Conservation (phyloP, 192 early-diverging fungal species). For the Umbelopsis sp. region DNA sequence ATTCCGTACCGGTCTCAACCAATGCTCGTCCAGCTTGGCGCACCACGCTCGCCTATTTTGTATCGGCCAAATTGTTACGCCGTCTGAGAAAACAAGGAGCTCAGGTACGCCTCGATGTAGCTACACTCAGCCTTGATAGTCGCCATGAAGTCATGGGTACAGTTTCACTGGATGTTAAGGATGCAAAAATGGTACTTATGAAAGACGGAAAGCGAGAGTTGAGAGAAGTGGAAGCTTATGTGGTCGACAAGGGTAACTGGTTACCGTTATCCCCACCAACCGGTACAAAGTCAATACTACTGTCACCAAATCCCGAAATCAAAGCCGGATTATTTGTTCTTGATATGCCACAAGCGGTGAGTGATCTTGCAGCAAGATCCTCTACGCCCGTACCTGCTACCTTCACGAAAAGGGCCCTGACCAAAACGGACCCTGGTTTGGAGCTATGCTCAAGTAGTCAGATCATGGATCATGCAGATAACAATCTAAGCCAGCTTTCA, state of each 20-base stretch:
- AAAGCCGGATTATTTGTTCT: conserved; percentile 40
- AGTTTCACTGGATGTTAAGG: conserved; percentile 14
- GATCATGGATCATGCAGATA: conserved; percentile 14
- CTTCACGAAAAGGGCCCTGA: conserved; percentile 10
- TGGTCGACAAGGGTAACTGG: conserved; percentile 39
- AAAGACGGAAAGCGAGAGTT: conserved; percentile 23
- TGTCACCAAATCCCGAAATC: background rate
- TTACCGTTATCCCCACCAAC: background rate
- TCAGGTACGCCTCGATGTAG: conserved; percentile 18
- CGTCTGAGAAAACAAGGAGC: conserved; percentile 29
- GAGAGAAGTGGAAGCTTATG: conserved; percentile 27
- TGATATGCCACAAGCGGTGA: conserved; percentile 26
- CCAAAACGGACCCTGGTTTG: conserved; percentile 11
- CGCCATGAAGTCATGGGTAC: conserved; percentile 10
- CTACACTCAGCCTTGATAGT: conserved; percentile 18
- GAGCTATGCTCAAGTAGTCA: conserved; percentile 14
- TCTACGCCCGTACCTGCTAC: conserved; percentile 22
- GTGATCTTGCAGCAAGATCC: conserved; percentile 22
- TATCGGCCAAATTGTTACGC: conserved; percentile 31
- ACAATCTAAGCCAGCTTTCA: background rate
- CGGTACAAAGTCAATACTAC: background rate
- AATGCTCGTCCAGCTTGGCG: conserved; percentile 13
- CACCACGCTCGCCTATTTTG: conserved; percentile 31
- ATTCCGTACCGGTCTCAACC: conserved; percentile 18
- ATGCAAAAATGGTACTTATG: conserved; percentile 30